Conservation (phyloP, 306 rosid genomes). For the Castanea sativa region DNA sequence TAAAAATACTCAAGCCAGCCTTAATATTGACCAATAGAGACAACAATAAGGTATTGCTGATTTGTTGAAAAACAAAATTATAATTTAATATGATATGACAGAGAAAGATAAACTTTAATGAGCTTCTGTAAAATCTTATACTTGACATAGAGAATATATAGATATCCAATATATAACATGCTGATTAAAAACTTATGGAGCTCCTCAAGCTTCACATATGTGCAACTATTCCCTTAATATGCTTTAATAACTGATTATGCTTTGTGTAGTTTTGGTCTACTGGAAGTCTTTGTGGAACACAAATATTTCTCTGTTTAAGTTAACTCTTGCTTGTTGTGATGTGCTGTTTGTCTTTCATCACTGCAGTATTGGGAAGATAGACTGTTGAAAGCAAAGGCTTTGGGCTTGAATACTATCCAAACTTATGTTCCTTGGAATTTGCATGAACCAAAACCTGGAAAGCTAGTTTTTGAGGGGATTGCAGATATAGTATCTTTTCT, state of each 20-base stretch:
- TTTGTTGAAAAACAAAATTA: background rate
- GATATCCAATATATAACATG: background rate
- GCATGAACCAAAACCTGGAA: slow-evolving; percentile 77
- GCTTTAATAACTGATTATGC: background rate
- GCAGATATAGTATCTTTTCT: slow-evolving; percentile 72
- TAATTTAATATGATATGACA: background rate
- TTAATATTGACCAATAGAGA: background rate
- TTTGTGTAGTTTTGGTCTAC: background rate
- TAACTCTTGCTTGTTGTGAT: slow-evolving; percentile 16
- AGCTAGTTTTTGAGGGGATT: slow-evolving; percentile 68
- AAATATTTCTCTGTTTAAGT: slow-evolving; percentile 17
- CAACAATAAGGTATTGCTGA: background rate
- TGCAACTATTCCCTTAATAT: background rate
- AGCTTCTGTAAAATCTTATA: background rate
- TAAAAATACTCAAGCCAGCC: background rate
- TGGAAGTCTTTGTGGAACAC: background rate
- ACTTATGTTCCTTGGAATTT: slow-evolving; percentile 95
- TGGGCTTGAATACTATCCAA: slow-evolving; percentile 91
- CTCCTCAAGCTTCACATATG: background rate
- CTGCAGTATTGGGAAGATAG: slow-evolving; percentile 97
- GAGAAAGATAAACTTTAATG: background rate
- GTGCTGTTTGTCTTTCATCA: slow-evolving; percentile 23
- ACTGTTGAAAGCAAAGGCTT: slow-evolving; percentile 81
- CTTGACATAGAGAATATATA: background rate
- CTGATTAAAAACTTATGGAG: background rate